Percentiles rank a stretch among this genome's conserved stretches.
phyloP scores from a whole-genome alignment of 1,284 basidiomycete species.

The Trichosporon inkin region DNA sequence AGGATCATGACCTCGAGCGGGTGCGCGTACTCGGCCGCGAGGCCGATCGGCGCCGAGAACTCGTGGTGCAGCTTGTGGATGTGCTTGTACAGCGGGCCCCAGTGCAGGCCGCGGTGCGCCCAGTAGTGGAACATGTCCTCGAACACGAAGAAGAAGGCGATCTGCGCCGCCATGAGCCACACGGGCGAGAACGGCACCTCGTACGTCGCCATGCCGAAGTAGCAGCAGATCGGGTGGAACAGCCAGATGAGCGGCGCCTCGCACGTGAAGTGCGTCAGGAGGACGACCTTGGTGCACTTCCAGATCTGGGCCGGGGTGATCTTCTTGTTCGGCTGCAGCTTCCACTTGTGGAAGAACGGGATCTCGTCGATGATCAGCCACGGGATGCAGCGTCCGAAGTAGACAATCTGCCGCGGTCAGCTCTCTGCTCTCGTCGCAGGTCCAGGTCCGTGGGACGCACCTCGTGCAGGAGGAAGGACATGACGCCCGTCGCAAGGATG shows the following conservation, averaged over 20 bases:
- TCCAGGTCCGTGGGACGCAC: constrained; percentile 56
- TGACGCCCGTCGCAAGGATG: constrained; percentile 85
- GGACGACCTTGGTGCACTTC: constrained; percentile 92
- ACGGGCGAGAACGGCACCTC: constrained; percentile 77
- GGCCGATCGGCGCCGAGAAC: constrained; percentile 92
- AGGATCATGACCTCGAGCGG: constrained; percentile 91
- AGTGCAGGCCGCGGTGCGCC: constrained; percentile 87
- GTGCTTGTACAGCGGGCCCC: constrained; percentile 86
- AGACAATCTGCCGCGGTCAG: constrained; percentile 68
- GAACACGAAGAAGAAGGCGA: constrained; percentile 89
- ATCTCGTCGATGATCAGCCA: constrained; percentile 95
- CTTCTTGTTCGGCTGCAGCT: constrained; percentile 80
- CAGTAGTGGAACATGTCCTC: constrained; percentile 83
- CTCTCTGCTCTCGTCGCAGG: too few species aligned
- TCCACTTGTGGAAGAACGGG: constrained; percentile 91
- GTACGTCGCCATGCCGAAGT: constrained; percentile 85
- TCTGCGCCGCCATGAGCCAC: constrained; percentile 68
- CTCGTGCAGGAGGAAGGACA: constrained; percentile 92
- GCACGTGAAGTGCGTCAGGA: constrained; percentile 93
- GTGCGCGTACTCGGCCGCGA: constrained; percentile 94
- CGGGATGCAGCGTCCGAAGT: constrained; percentile 92
- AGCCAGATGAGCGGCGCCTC: constrained; percentile 94
- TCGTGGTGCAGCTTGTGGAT: constrained; percentile 99
- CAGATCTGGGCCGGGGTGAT: constrained; percentile 81
- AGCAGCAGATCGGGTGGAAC: constrained; percentile 91